Conservation (phyloP, 2,329 filamentous ascomycete genomes). For the Paracoccidioides brasiliensis region DNA sequence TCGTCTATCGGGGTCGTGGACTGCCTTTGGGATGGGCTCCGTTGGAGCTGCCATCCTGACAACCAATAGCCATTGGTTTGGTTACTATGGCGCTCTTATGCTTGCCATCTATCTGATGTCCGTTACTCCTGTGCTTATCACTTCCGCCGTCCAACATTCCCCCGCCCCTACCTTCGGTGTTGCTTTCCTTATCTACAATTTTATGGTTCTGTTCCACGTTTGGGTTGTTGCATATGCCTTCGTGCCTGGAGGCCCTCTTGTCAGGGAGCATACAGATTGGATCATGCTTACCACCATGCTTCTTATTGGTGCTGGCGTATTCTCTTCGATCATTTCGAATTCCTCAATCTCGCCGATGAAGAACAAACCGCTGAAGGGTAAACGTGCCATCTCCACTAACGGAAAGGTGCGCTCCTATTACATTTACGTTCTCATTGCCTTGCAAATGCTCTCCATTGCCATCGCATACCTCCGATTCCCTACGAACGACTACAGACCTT, state of each 20-base stretch:
- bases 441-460: constrained; percentile 69
- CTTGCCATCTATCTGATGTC: constrained; percentile 73
- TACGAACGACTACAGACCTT: constrained; percentile 77
- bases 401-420: constrained; percentile 52
- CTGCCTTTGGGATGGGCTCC: constrained; percentile 62
- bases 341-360: constrained; percentile 22
- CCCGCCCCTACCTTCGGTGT: constrained; percentile 74
- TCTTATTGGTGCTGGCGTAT: constrained; percentile 71
- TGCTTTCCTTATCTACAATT: constrained; percentile 83
- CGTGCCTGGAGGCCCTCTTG: constrained; percentile 81
- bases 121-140: constrained; percentile 60
- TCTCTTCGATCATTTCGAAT: constrained; percentile 48
- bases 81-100: constrained; percentile 70
- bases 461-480: constrained; percentile 86
- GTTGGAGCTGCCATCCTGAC: constrained; percentile 69
- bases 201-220: constrained; percentile 91
- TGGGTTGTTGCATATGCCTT: constrained; percentile 99
- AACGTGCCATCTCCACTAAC: constrained; percentile 25
- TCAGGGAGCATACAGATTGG: constrained; percentile 92
- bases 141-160: constrained; percentile 60
- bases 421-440: constrained; percentile 54
- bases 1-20: constrained; percentile 61
- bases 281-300: constrained; percentile 81
- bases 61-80: constrained; percentile 66
- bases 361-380: constrained; percentile 12